Conservation (phyloP, 805 yeast genomes). For the Candida quercuum region DNA sequence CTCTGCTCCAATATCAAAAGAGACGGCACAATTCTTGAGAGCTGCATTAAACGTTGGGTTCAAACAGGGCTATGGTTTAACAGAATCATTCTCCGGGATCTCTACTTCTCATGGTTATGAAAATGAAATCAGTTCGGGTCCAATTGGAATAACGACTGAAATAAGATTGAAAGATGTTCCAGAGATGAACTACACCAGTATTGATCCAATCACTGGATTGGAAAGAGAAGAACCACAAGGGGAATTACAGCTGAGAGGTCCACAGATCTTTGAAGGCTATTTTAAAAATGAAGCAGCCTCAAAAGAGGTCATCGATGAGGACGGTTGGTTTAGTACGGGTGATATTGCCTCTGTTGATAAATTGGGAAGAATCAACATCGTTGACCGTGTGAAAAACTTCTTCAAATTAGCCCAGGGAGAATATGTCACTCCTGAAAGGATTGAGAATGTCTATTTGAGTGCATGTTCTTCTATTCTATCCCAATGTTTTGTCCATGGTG, state of each 20-base stretch:
- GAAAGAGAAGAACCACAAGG: slow-evolving; percentile 31
- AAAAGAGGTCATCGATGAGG: slow-evolving; percentile 35
- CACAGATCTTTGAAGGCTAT: slow-evolving; percentile 47
- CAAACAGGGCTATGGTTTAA: slow-evolving; percentile 49
- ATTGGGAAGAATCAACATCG: slow-evolving; percentile 43
- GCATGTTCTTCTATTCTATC: slow-evolving; percentile 32
- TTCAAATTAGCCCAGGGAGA: slow-evolving; percentile 51
- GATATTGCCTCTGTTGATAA: slow-evolving; percentile 45
- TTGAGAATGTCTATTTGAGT: slow-evolving; percentile 51
- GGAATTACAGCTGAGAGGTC: slow-evolving; percentile 50
- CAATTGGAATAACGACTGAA: slow-evolving; percentile 39
- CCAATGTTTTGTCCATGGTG: slow-evolving; percentile 54
- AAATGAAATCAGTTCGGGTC: slow-evolving; percentile 33
- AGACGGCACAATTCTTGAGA: slow-evolving; percentile 47
- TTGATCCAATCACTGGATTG: slow-evolving; percentile 15
- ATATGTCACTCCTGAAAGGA: slow-evolving; percentile 63
- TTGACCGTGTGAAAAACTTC: slow-evolving; percentile 53
- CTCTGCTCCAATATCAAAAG: slow-evolving; percentile 56
- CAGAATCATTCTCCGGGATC: slow-evolving; percentile 48
- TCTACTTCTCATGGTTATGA: slow-evolving; percentile 28
- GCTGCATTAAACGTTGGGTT: slow-evolving; percentile 42
- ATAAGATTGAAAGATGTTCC: slow-evolving; percentile 43
- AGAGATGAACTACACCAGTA: slow-evolving; percentile 32
- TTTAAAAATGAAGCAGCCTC: slow-evolving; percentile 46
- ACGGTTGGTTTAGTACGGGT: slow-evolving; percentile 55